Evolutionary conservation across 805 yeast species (phyloP).

Genomic region (Isabelozyma heimii): DNA sequence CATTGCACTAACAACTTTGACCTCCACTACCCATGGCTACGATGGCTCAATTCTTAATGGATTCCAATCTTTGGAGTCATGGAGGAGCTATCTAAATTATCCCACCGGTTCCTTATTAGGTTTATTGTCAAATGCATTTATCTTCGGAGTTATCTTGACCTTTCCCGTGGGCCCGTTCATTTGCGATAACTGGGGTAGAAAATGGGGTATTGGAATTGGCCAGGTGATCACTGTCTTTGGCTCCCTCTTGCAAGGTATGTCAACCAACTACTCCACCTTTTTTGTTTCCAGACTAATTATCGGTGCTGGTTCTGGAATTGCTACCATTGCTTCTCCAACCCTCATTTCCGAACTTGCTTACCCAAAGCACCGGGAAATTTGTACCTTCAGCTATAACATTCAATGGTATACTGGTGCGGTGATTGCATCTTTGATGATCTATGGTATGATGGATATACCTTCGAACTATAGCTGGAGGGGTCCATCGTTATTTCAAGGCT

Average conservation of each 20-base stretch:
- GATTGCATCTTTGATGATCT: conserved; percentile 51
- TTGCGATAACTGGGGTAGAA: conserved; percentile 42
- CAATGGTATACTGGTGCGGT: conserved; percentile 56
- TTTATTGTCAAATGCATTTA: conserved; percentile 39
- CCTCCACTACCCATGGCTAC: conserved; percentile 48
- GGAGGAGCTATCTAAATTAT: conserved; percentile 38
- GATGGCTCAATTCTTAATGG: conserved; percentile 52
- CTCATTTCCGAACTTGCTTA: conserved; percentile 50
- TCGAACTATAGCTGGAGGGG: conserved; percentile 51
- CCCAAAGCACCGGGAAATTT: conserved; percentile 42
- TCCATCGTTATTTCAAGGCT: conserved; percentile 52
- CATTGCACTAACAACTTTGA: conserved; percentile 40
- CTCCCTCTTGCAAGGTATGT: conserved; percentile 34
- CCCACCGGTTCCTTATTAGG: conserved; percentile 41
- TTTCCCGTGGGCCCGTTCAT: conserved; percentile 24
- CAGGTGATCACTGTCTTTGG: conserved; percentile 26
- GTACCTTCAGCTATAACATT: conserved; percentile 36
- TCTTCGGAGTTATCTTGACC: conserved; percentile 38
- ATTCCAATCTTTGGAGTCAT: conserved; percentile 42
- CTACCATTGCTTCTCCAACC: conserved; percentile 44
- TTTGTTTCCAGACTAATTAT: conserved; percentile 46
- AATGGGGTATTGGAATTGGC: conserved; percentile 24
- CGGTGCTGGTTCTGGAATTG: conserved; percentile 45
- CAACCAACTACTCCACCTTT: conserved; percentile 35
- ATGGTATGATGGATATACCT: conserved; percentile 37